Base-by-base conservation (phyloP, 331 rosid genomes). In the Telfairia occidentalis region DNA sequence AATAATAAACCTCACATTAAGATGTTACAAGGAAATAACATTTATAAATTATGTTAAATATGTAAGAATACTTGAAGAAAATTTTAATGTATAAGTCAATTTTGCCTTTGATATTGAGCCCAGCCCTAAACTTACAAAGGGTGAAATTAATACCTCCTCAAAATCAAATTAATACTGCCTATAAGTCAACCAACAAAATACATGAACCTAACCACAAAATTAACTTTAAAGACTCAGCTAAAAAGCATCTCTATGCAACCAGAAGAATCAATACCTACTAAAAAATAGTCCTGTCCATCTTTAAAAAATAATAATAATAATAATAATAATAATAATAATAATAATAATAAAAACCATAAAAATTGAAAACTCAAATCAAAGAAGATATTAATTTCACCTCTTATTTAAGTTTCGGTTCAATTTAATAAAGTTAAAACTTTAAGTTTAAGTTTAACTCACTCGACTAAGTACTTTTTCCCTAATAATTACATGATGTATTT, bases 1-100 rank as follows among this genome's bases (percentile, higher is more conserved):
- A 69, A 81, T 76, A n/a, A 74, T 67, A 7, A 77, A 82, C 76
- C 30, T 81, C 40, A 79, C 54, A 26, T 34, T 63, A 66, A 64
- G 64, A 73, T 50, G 37, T 69, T 77, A 63, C 18, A 57, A 82
- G 81, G 76, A 46, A 61, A 43, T 79, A 59, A 64, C 7, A 21
- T 29, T 1, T 46, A 2, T 9, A 24, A 38, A 54, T 3, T 7
- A 59, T 5, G 15, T 5, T 34, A 58, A 50, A 71, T 55, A 28
- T 30, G 29, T 37, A 54, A 60, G 49, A 46, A 48, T 28, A 28
- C 13, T 45, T 7, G 34, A 32, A 28, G 29, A 5, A 9, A 16
- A 7, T n/a, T 65, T 19, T 15, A 0, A 29, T 5, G 5, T 13
- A 11, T 59, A 30, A 55, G 32, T 12, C 49, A 64, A 15, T 37